Base-by-base conservation (phyloP, 768 basidiomycete species). In the Macrolepiota dolichaula region DNA sequence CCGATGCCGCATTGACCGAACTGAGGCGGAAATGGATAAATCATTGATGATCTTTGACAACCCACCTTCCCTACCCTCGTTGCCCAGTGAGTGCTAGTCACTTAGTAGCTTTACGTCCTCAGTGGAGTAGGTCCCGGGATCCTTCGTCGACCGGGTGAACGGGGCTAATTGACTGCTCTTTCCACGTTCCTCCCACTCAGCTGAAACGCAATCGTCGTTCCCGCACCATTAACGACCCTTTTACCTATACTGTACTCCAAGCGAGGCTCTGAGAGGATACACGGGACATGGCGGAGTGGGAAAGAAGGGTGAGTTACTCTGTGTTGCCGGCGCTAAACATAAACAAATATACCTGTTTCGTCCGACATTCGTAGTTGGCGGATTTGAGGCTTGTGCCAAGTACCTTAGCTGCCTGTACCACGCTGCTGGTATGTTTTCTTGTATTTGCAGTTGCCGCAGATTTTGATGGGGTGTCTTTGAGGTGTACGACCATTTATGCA, bases 401-500 rank as follows among this genome's bases (percentile, higher is more conserved):
- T 50, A 71, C 70, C 1, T 49, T 72, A 32, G 61, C 70, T 38
- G 72, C 68, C 15, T 72, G 68, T 52, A 64, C 57, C 47, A 70
- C 70, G 1, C 57, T 73, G 36, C 63, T 73, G 59, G 72, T 73
- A 17, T 29, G 65, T 32, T 27, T 27, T 1, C 37, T 42, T 15
- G 9, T 42, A 17, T 42, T 42, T 12, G 6, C 7, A 42, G 19
- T 17, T 17, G 19, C n/a, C 40, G 9, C 40, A 15, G 29, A 42
- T 42, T 15, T 15, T 42, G 19, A 42, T 42, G n/a, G 40, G 13
- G 19, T 24, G 47, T 13, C n/a, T 24, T 49, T 22, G 22, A 77
- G 76, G 62, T 74, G 47, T 77, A 76, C 61, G 76, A 77, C 55
- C 66, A 68, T 29, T 35, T 76, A 24, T 76, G 73, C 53, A 77